Conservation (phyloP, 1,139 yeast species). For the Candida pseudoviswanathii region DNA sequence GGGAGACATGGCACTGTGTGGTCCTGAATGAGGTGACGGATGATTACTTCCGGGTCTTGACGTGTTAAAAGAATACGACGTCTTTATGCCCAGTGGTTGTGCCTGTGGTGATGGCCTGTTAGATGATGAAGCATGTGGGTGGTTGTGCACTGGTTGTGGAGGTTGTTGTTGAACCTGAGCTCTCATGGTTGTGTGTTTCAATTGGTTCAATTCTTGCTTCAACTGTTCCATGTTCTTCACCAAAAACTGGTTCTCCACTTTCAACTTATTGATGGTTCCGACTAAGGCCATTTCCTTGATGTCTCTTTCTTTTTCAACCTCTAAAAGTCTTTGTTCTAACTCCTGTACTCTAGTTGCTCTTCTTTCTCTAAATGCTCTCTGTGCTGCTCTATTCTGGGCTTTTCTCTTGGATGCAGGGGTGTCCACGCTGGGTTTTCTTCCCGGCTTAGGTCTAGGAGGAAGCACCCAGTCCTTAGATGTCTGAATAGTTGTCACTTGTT, state of each 20-base stretch:
- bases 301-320: conserved; percentile 66
- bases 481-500: conserved; percentile 43
- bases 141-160: conserved; percentile 8
- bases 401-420: conserved; percentile 78
- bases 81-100: conserved; percentile 6
- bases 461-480: conserved; percentile 90
- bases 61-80: conserved; percentile 6
- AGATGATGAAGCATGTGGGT: conserved; percentile 2
- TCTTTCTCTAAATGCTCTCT: conserved; percentile 85
- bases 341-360: conserved; percentile 66
- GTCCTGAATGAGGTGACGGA: conserved; percentile 14
- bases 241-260: conserved; percentile 42
- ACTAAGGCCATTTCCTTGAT: conserved; percentile 62
- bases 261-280: conserved; percentile 47
- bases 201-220: conserved; percentile 24
- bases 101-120: conserved; percentile 6
- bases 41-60: conserved; percentile 10
- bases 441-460: conserved; percentile 91
- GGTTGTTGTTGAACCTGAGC: conserved; percentile 7
- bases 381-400: conserved; percentile 95
- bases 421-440: conserved; percentile 79
- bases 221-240: conserved; percentile 40
- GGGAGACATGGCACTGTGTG: conserved; percentile 27
- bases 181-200: conserved; percentile 17
- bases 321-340: conserved; percentile 49